Evolutionary conservation across 495 filamentous ascomycete species (phyloP), one percentile per base, ranked within the genome.

Genomic region (Aspergillus panamensis): DNA sequence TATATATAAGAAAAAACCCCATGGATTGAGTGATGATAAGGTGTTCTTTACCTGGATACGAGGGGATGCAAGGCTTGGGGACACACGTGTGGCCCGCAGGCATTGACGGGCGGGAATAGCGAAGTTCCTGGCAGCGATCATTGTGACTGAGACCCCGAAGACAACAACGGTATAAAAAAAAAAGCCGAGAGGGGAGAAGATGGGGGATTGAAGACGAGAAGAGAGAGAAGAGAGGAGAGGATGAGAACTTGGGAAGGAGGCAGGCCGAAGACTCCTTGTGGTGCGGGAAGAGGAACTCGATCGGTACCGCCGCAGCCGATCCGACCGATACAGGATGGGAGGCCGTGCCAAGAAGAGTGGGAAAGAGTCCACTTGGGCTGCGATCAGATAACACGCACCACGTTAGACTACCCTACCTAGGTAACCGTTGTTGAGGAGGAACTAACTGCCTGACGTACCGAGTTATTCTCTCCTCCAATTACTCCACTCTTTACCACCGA

Each of bases 121-220:
- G 63, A 87, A 76, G 64, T 77, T 80, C 66, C 84, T 81, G 61
- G 74, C 70, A 69, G 81, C 78, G 62, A 86, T 73, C 84, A 87
- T 88, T 51, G 60, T 80, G 74, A 76, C 64, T 25, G 50, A 55
- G 53, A 51, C 68, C 69, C 66, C 56, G 55, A 53, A 56, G 59
- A 60, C 58, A 61, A 37, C 62, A 55, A 52, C 63, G 61, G 25
- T 2, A 25, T 2, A 63, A 64, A 51, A 60, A 58, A 57, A 66
- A 52, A 65, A 58, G 44, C 49, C 67, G 60, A 59, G 58, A 65
- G 65, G 66, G 64, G 58, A 69, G 57, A 53, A 66, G 62, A 64
- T 59, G 53, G 48, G 61, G 16, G 44, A 56, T 49, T 57, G 60
- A 45, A 55, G 56, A 37, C 51, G 45, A 19, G 50, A 48, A 58